Base-by-base conservation (phyloP, 495 filamentous ascomycete species). In the Bathelium albidoporum region DNA sequence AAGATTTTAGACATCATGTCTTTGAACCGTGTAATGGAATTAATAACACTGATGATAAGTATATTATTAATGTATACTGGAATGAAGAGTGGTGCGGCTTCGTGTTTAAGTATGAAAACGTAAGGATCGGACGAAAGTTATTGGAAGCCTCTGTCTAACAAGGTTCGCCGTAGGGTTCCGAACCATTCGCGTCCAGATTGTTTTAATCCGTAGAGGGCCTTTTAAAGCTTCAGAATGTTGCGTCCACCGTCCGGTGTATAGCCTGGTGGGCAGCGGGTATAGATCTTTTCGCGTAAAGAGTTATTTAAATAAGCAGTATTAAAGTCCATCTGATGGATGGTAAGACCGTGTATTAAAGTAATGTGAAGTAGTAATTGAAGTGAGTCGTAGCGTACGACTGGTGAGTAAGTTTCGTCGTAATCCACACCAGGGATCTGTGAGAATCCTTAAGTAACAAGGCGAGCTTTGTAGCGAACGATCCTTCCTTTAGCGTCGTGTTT, bases 361-460 rank as follows among this genome's bases (percentile, higher is more conserved):
- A 65, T 24, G 18, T n/a, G 36, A 2, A 65, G 43, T 16, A 65
- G n/a, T 31, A 60, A 12, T 1, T 52, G 63, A 7, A 65, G 59
- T 1, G 36, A 53, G 26, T 62, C 32, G 22, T 45, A 29, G 0
- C 41, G 0, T 9, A 65, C 34, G 1, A 59, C 61, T 18, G 63
- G 63, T 32, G 60, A 43, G 24, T 45, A 67, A 26, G 62, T 64
- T 22, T 67, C 63, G 0, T 65, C 39, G 29, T 22, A 67, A 53
- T 67, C 65, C 10, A 65, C 34, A 14, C 65, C 63, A 0, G 43
- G 16, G 7, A 53, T 31, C 28, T 67, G 65, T 20, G 65, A 60
- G 32, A 67, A 67, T 29, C 65, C 62, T 65, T 45, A 16, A 5
- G 65, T 63, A 49, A 67, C 63, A 18, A 67, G 41, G 4, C 65